These are phyloP conservation scores for Lactuca sativa DNA, from an alignment of 129 eudicot genomes.

Conservation along the genomic window DNA sequence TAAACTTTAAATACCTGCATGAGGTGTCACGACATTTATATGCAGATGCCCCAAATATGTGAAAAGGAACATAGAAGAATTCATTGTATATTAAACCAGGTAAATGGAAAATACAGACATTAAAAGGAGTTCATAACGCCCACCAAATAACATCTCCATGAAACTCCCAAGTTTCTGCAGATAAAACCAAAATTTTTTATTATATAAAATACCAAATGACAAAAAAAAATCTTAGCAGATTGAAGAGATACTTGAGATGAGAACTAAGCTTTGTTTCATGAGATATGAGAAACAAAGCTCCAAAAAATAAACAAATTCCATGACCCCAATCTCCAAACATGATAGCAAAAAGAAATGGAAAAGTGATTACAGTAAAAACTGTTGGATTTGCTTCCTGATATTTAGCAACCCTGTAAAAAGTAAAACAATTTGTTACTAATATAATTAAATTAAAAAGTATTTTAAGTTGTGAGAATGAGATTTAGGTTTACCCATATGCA, in stretches of 20 bases:
- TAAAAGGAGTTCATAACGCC: conserved; percentile 88
- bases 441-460: too few relatives aligned
- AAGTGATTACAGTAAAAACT: conserved; percentile 84
- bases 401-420: conserved; percentile 76
- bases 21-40: conserved; percentile 77
- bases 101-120: conserved; percentile 94
- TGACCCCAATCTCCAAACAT: conserved; percentile 99
- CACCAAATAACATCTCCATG: conserved; percentile 99
- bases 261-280: conserved; percentile 76
- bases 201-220: too few relatives aligned
- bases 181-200: neutral
- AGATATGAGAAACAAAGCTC: conserved; percentile 80
- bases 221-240: too few relatives aligned
- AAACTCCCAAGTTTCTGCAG: conserved; percentile 97
- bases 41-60: conserved; percentile 92
- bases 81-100: conserved; percentile 92
- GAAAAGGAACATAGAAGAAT: conserved; percentile 94
- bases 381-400: conserved; percentile 99
- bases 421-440: conserved; percentile 8
- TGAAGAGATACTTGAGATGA: conserved; percentile 23
- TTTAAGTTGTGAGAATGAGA: too few relatives aligned
- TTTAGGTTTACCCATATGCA: too few relatives aligned
- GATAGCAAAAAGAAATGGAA: conserved; percentile 98
- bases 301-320: conserved; percentile 88
- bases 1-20: conserved; percentile 98